Evolutionary conservation across 129 eudicot species (phyloP), one percentile per base, ranked within the genome.

Genomic region (Gnaphalium uliginosum): DNA sequence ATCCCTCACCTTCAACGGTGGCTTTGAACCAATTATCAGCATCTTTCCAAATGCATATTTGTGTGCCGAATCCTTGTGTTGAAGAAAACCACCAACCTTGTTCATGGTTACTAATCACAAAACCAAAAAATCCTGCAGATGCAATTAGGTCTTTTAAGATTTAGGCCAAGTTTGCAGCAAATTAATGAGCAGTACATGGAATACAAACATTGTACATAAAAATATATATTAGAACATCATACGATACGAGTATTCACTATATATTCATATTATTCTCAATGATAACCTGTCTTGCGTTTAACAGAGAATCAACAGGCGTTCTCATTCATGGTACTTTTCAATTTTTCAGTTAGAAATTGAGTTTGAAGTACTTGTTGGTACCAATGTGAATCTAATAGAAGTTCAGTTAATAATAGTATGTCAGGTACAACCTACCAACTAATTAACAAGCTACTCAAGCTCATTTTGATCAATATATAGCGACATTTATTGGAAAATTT

Each of bases 41-140:
- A 93, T 93, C 88, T 93, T 93, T 30, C 96, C 97, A 43, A 93
- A 93, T 0, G 98, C 96, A 63, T 93, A 90, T 68, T 90, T 93
- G 56, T 96, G 89, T 22, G 86, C 89, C 33, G 90, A 86, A 77
- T 93, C 98, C 98, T 90, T 90, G 2, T 93, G 68, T 66, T 90
- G 96, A 3, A 90, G 79, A 64, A 93, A 93, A 1, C 96, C 98
- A 57, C 97, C 82, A 17, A 93, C 98, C 81, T 93, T 90, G 84
- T 93, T 90, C 83, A 90, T 65, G 35, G 93, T 90, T 22, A 93
- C 96, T 90, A 93, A 71, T 85, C 83, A 62, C 97, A 93, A 74
- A 90, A 88, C 93, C 96, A 93, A 1, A 93, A 26, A 93, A 93
- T 57, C 97, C 97, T 88, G 83, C 70, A 69, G 30, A 33, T 57